Conservation (phyloP, 2,329 filamentous ascomycete species). For the Emmonsiellopsis sp. region DNA sequence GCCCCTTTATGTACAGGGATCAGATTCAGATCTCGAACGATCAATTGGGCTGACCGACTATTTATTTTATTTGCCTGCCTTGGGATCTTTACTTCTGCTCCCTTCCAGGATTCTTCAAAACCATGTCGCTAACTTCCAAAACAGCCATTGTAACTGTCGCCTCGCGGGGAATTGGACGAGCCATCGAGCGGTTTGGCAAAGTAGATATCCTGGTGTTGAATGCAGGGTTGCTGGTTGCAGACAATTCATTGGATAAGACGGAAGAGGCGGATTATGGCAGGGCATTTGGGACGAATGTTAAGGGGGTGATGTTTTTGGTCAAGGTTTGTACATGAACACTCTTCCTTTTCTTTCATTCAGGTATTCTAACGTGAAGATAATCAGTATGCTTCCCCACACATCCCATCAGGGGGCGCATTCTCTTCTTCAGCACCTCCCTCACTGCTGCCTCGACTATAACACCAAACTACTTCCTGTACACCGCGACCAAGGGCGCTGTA, state of each 20-base stretch:
- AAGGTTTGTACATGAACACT: constrained; percentile 11
- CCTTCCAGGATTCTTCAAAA: no score
- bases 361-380: no score
- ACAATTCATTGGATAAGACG: constrained; percentile 32
- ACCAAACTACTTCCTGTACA: constrained; percentile 45
- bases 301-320: constrained; percentile 30
- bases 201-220: constrained; percentile 54
- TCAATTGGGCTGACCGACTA: no score
- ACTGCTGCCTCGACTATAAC: constrained; percentile 31
- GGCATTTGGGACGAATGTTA: constrained; percentile 47
- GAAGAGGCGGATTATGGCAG: constrained; percentile 36
- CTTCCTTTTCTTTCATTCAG: constrained; percentile 37
- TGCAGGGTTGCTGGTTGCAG: constrained; percentile 45
- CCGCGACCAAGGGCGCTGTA: constrained; percentile 22
- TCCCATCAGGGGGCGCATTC: constrained; percentile 42
- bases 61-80: no score
- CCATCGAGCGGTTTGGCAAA: constrained; percentile 40
- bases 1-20: no score
- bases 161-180: constrained; percentile 33
- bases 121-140: constrained; percentile 12
- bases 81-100: no score
- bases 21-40: no score
- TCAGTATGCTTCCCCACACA: constrained; percentile 45
- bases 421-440: constrained; percentile 44
- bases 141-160: constrained; percentile 26